Conservation (phyloP, 2,329 filamentous ascomycete genomes). For the Pleomassaria siparia region DNA sequence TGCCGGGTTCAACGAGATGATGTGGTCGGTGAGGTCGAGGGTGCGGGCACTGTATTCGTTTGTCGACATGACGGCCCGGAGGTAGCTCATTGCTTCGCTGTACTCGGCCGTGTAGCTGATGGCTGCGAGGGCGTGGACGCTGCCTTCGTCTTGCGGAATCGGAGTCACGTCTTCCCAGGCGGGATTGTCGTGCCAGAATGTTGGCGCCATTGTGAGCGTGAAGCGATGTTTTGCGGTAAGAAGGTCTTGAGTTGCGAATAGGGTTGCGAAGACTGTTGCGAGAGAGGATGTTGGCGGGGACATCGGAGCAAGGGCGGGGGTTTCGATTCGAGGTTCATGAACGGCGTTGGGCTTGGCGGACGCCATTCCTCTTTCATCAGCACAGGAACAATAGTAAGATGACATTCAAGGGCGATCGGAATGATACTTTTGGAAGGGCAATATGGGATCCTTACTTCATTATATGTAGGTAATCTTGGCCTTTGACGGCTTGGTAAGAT, state of each 20-base stretch:
- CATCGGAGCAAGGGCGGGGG: neutral
- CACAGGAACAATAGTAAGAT: conserved; percentile 1
- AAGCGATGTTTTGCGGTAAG: neutral
- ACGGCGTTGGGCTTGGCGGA: neutral
- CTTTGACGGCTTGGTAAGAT: neutral
- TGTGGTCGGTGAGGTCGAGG: conserved; percentile 79
- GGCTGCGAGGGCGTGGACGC: conserved; percentile 73
- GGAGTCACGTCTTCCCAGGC: conserved; percentile 83
- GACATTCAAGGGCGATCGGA: neutral
- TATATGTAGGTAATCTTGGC: neutral
- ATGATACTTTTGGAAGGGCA: neutral
- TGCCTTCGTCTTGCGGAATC: conserved; percentile 81
- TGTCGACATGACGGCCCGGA: conserved; percentile 87
- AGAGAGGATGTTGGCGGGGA: neutral
- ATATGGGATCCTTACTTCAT: neutral
- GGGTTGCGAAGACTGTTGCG: neutral
- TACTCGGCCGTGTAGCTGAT: conserved; percentile 93
- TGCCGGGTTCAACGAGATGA: conserved; percentile 91
- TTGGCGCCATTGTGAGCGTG: conserved; percentile 16
- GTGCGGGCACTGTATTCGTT: conserved; percentile 81
- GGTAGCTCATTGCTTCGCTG: conserved; percentile 87
- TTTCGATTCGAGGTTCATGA: neutral
- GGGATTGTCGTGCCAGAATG: conserved; percentile 65
- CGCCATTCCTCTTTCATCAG: conserved; percentile 1
- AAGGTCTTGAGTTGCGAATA: neutral